Percentiles rank a stretch among this genome's conserved stretches.
Evolutionary conservation across 2,329 filamentous ascomycete species (phyloP).

Genomic region (Aspergillus quadrilineatus): DNA sequence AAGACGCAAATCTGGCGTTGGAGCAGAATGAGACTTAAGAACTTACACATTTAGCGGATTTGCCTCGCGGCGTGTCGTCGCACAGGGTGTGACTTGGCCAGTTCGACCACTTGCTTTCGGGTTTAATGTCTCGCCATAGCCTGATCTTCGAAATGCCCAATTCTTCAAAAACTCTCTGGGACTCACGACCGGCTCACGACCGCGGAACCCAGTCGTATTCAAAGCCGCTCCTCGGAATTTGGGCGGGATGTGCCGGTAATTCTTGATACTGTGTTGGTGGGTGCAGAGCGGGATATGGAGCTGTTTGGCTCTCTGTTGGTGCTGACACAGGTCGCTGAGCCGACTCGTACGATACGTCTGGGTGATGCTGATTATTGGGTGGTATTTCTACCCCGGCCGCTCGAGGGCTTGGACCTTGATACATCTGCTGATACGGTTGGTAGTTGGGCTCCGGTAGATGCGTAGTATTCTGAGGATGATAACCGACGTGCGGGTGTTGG

Average conservation of each 20-base stretch:
- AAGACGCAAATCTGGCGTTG: background rate
- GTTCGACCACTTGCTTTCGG: background rate
- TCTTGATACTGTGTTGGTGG: slow-evolving; percentile 16
- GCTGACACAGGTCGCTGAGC: slow-evolving; percentile 25
- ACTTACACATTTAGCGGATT: background rate
- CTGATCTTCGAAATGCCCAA: background rate
- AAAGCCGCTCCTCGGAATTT: slow-evolving; percentile 16
- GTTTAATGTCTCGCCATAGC: background rate
- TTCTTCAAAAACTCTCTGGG: background rate
- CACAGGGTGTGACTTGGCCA: background rate
- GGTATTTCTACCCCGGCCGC: slow-evolving; percentile 16
- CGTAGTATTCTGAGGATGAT: slow-evolving; percentile 15
- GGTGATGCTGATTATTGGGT: slow-evolving; percentile 12
- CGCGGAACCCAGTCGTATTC: slow-evolving; percentile 22
- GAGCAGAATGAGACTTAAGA: background rate
- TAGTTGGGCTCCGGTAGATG: slow-evolving; percentile 21
- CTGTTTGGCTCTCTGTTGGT: slow-evolving; percentile 16
- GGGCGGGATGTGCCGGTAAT: slow-evolving; percentile 11
- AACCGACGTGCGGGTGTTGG: slow-evolving; percentile 23
- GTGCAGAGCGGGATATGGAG: slow-evolving; percentile 17
- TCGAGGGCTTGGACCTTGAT: slow-evolving; percentile 15
- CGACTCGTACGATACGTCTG: slow-evolving; percentile 17
- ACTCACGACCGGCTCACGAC: slow-evolving; percentile 10
- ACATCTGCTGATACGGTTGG: slow-evolving; percentile 24
- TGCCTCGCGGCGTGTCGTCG: background rate